phyloP scores from a whole-genome alignment of 2,329 filamentous ascomycete species.

The Hyphodiscus sp. region DNA sequence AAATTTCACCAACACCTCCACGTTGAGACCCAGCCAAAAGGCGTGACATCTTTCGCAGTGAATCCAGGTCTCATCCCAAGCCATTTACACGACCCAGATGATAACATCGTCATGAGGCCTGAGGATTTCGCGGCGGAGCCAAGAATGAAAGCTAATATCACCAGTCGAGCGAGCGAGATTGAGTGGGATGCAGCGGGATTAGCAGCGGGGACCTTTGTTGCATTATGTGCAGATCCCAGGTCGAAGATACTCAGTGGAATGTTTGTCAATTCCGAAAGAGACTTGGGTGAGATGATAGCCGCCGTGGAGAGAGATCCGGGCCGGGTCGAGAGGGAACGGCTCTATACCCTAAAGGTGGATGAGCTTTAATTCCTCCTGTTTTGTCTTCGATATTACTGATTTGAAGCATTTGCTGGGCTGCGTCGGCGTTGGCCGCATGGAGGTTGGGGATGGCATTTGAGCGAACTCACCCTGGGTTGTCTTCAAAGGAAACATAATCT shows the following conservation, averaged over 20 bases:
- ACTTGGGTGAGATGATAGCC: conserved; percentile 27
- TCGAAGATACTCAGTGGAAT: conserved; percentile 15
- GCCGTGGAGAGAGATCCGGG: conserved; percentile 12
- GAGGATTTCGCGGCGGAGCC: conserved; percentile 12
- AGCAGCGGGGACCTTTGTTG: conserved; percentile 17
- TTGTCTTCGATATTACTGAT: neutral
- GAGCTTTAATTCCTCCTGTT: conserved; percentile 8
- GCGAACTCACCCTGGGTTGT: too few relatives aligned
- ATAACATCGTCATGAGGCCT: neutral
- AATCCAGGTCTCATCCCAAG: conserved; percentile 17
- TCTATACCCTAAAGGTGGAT: conserved; percentile 20
- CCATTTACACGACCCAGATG: conserved; percentile 12
- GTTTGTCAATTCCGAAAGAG: conserved; percentile 18
- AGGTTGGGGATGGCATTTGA: too few relatives aligned
- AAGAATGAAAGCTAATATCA: conserved; percentile 1
- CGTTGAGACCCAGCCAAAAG: conserved; percentile 16
- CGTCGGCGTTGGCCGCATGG: too few relatives aligned
- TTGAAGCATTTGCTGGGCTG: neutral
- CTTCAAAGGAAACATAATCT: too few relatives aligned
- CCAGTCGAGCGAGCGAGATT: conserved; percentile 1
- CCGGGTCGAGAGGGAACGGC: conserved; percentile 10
- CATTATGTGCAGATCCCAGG: conserved; percentile 16
- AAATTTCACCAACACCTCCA: conserved; percentile 21
- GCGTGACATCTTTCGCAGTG: conserved; percentile 16
- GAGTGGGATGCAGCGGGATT: conserved; percentile 15